phyloP scores from a whole-genome alignment of 179 eudicot genomes.

The Amaranthus tricolor region DNA sequence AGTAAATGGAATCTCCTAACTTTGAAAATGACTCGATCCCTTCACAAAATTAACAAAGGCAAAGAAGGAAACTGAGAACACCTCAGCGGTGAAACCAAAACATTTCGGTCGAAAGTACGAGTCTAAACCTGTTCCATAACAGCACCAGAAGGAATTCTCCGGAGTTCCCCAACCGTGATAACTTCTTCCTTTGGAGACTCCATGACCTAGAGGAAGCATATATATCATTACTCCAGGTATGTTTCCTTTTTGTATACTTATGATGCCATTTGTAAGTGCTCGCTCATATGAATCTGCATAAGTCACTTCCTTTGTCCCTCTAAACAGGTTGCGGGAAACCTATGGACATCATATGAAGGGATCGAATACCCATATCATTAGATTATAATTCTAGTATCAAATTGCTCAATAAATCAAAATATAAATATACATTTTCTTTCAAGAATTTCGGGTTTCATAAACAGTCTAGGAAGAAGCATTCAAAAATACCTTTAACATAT shows the following conservation, averaged over 20 bases:
- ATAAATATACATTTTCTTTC: too few relatives aligned
- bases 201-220: slow-evolving; percentile 38
- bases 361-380: too few relatives aligned
- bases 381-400: not conserved
- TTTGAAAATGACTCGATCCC: slow-evolving; percentile 93
- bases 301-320: slow-evolving; percentile 80
- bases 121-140: slow-evolving; percentile 85
- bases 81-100: slow-evolving; percentile 38
- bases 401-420: not conserved
- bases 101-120: slow-evolving; percentile 57
- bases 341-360: slow-evolving; percentile 12
- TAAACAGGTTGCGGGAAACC: slow-evolving; percentile 86
- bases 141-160: slow-evolving; percentile 82
- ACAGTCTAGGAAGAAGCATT: not conserved
- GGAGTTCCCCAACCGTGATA: slow-evolving; percentile 74
- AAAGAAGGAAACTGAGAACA: not conserved
- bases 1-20: slow-evolving; percentile 89
- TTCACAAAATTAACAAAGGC: slow-evolving; percentile 22
- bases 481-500: slow-evolving; percentile 70
- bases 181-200: slow-evolving; percentile 63
- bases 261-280: slow-evolving; percentile 82
- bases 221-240: slow-evolving; percentile 96
- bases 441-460: not conserved
- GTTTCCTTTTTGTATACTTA: slow-evolving; percentile 81
- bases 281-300: slow-evolving; percentile 96